phyloP scores from a whole-genome alignment of 2,329 filamentous ascomycete species.

The Zymoseptoria tritici region DNA sequence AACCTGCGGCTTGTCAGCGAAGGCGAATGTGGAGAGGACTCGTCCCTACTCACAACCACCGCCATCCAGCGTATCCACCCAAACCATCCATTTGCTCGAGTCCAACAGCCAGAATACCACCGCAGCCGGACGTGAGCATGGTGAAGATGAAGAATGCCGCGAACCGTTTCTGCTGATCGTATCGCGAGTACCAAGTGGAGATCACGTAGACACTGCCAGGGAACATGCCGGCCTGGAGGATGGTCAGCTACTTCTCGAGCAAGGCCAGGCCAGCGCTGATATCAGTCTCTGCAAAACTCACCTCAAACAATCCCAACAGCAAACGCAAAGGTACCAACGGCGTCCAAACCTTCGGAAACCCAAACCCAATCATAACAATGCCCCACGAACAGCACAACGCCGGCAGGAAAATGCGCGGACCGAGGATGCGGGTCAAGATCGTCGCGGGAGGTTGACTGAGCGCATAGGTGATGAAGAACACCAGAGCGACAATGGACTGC shows the following conservation, averaged over 20 bases:
- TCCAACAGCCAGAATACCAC: slow-evolving; percentile 13
- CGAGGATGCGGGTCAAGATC: slow-evolving; percentile 23
- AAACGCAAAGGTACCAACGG: slow-evolving; percentile 48
- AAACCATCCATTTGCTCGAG: slow-evolving; percentile 13
- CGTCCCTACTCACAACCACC: too few species aligned
- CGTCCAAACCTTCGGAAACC: slow-evolving; percentile 47
- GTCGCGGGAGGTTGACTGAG: slow-evolving; percentile 27
- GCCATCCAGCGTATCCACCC: slow-evolving; percentile 37
- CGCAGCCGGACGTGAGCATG: slow-evolving; percentile 9
- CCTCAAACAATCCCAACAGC: slow-evolving; percentile 54
- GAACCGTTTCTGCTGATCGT: slow-evolving; percentile 17
- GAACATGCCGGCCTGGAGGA: slow-evolving; percentile 13
- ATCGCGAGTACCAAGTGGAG: slow-evolving; percentile 14
- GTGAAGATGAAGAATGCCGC: slow-evolving; percentile 13
- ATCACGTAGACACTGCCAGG: slow-evolving; percentile 17
- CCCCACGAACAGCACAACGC: slow-evolving; percentile 47
- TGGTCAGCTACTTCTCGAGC: too few species aligned
- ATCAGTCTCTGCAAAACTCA: too few species aligned
- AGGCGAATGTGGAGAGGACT: too few species aligned
- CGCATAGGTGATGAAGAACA: slow-evolving; percentile 26
- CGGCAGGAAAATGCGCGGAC: slow-evolving; percentile 23
- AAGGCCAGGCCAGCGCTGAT: too few species aligned
- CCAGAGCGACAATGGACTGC: slow-evolving; percentile 1
- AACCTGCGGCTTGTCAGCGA: slow-evolving; percentile 27
- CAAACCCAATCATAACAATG: slow-evolving; percentile 53